Percentiles rank a stretch among this genome's conserved stretches.
These are phyloP conservation scores for Pseudogymnoascus sp. DNA, from an alignment of 2,329 filamentous ascomycete species.

Conservation along the genomic window DNA sequence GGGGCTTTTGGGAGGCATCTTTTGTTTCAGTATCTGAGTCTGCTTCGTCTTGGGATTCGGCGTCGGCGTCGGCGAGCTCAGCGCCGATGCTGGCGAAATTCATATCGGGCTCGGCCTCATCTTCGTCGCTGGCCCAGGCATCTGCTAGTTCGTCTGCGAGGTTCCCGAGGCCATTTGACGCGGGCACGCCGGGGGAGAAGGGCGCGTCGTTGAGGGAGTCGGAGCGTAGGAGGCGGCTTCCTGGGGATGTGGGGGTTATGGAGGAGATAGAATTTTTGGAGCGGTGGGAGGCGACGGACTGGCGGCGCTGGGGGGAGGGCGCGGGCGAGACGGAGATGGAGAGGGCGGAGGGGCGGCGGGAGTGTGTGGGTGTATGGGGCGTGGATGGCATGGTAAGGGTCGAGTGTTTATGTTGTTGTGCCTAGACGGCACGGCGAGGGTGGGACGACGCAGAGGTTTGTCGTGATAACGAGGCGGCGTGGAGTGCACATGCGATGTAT, in stretches of 20 bases:
- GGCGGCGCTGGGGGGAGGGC: background rate
- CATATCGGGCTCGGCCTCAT: slow-evolving; percentile 44
- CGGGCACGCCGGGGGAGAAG: slow-evolving; percentile 31
- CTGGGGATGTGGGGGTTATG: background rate
- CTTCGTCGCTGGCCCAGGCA: slow-evolving; percentile 58
- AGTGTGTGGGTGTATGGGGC: background rate
- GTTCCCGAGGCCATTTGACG: slow-evolving; percentile 59
- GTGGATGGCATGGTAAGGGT: background rate
- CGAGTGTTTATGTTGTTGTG: background rate
- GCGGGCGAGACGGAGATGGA: background rate
- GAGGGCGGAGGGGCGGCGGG: background rate
- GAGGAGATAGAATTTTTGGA: background rate
- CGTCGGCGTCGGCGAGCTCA: slow-evolving; percentile 13
- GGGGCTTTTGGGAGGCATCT: background rate
- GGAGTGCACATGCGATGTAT: background rate
- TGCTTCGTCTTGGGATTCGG: background rate
- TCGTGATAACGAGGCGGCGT: slow-evolving; percentile 1
- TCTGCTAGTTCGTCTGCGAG: slow-evolving; percentile 75
- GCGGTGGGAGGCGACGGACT: background rate
- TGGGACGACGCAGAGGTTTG: background rate
- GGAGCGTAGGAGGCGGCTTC: slow-evolving; percentile 12
- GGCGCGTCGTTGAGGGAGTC: slow-evolving; percentile 24
- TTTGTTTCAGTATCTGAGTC: background rate
- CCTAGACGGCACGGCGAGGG: background rate
- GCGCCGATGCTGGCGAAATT: slow-evolving; percentile 22